These are phyloP conservation scores for Talaromyces sp. DNA, from an alignment of 2,329 filamentous ascomycete genomes.

Conservation along the genomic window DNA sequence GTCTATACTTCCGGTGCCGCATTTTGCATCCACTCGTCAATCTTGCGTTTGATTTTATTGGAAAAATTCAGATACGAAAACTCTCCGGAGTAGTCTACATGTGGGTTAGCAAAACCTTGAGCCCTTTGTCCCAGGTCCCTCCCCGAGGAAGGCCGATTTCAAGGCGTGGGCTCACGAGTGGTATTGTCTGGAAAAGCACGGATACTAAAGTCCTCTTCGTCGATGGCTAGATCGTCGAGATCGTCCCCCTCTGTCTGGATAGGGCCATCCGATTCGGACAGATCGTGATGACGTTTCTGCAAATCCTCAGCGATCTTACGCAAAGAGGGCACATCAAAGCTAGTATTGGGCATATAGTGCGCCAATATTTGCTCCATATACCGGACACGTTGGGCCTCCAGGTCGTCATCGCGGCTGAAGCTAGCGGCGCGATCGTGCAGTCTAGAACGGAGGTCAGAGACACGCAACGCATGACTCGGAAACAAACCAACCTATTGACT, in stretches of 20 bases:
- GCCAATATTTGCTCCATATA: conserved; percentile 46
- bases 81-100: conserved; percentile 39
- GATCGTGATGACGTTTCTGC: conserved; percentile 29
- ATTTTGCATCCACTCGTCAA: conserved; percentile 38
- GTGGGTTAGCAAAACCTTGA: not conserved
- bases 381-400: conserved; percentile 30
- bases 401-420: conserved; percentile 28
- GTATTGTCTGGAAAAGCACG: conserved; percentile 35
- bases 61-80: conserved; percentile 43
- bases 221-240: conserved; percentile 35
- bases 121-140: not conserved
- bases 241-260: conserved; percentile 29
- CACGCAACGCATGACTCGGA: not conserved
- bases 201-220: conserved; percentile 37
- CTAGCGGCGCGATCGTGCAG: conserved; percentile 26
- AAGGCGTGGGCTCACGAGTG: conserved; percentile 25
- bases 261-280: conserved; percentile 26
- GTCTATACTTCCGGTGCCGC: conserved; percentile 28
- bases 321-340: conserved; percentile 38
- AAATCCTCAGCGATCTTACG: conserved; percentile 41
- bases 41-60: conserved; percentile 37
- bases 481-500: conserved; percentile 18
- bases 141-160: not conserved
- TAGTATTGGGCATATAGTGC: conserved; percentile 43
- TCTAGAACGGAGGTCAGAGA: not conserved